Base-by-base conservation (phyloP, 495 filamentous ascomycete genomes). In the Aspergillus biplanus region DNA sequence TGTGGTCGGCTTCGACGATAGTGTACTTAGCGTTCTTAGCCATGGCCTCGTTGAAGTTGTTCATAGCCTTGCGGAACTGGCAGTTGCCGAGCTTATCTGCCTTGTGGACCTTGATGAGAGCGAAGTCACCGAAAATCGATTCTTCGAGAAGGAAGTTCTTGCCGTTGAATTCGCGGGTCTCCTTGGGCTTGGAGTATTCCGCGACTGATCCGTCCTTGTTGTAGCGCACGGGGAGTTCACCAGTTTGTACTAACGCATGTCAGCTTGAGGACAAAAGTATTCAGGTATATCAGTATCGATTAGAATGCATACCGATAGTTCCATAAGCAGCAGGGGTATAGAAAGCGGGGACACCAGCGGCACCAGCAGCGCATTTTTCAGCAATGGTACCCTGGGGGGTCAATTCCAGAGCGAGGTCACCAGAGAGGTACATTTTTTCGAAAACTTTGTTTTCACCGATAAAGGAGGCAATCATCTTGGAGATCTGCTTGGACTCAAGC, bases 41-140 rank as follows among this genome's bases (percentile, higher is more conserved):
- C 92, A 96, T 96, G 59, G 87, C 89, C 62, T 90, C 90, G 74
- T 94, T 94, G 84, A 96, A 96, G 76, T 94, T 94, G 74, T 89
- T 87, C 39, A 90, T 91, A 3, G 92, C 83, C 66, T 90, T 89
- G 39, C 92, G 87, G 84, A 96, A 96, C 73, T 90, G 87, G 76
- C 89, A 92, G 80, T 96, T 96, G n/a, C 92, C 92, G 2, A 94
- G 85, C 65, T 86, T 83, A 78, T 97, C 92, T 56, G 90, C 92
- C 76, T 91, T 92, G 83, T 87, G 91, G 1, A 89, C 92, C 76
- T 93, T 92, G 56, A 96, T 83, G 68, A 97, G 92, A 56, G 92
- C 92, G 71, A 91, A 92, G 78, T 97, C 92, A 63, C 90, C 92
- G 33, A 83, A 85, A 71, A 95, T 92, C 54, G 87, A 83, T 73